Base-by-base conservation (phyloP, 2,329 filamentous ascomycete species). In the Nemania bipapillata region DNA sequence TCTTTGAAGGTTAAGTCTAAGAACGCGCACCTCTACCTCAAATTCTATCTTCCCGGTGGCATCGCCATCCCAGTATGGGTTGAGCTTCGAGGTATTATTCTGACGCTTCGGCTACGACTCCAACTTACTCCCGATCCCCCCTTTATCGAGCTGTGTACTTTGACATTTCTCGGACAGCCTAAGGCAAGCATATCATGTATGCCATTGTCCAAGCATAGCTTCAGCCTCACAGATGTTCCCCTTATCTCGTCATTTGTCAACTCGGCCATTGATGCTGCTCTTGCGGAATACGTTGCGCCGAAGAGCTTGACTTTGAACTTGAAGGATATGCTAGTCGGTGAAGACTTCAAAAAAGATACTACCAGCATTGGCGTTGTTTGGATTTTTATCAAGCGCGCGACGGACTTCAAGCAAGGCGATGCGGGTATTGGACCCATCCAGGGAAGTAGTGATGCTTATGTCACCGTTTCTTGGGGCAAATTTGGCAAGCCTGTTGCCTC, bases 281-380 rank as follows among this genome's bases (percentile, higher is more conserved):
- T 92, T 75, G 89, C 90, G 0, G 88, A 92, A 76, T 93, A 93
- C 71, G 91, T 93, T 0, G 91, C 91, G 0, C 91, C 91, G 0
- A 92, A 92, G 80, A 92, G 89, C 63, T 80, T 93, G 60, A 92
- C 91, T 0, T 81, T 93, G 5, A 89, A 93, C 76, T 81, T 94
- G 37, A 92, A 92, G 77, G 90, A 92, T 68, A 93, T 93, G 89
- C 85, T 94, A 12, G 86, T 91, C 7, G 91, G 91, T 3, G 91
- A 92, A 66, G 91, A 93, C 74, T 93, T 91, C 81, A 93, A 93
- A 79, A 92, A 92, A 76, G 90, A 93, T 70, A 92, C 91, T 0
- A 80, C 81, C 32, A 84, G 88, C 1, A 84, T 87, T 35, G 91
- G 91, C 20, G 85, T 92, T 1, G 76, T 94, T 1, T 84, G 91